Base-by-base conservation (phyloP, 345 rosid genomes). In the Corchorus olitorius region DNA sequence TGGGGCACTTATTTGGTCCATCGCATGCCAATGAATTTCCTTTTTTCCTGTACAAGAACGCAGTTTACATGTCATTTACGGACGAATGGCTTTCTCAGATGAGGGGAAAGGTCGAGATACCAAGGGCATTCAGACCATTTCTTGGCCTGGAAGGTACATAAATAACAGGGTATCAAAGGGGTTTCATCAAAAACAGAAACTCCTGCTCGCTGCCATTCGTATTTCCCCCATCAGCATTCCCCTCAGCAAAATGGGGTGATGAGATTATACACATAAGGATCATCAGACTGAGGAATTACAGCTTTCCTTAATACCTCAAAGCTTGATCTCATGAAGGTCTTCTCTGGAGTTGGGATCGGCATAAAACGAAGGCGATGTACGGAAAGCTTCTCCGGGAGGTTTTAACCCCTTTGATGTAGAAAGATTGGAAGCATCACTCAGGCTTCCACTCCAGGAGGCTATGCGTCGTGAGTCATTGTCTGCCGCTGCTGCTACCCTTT, bases 361-460 rank as follows among this genome's bases (percentile, higher is more conserved):
- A 41, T 50, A 39, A 1, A 83, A 58, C 12, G 85, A 83, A n/a
- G 83, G 73, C 76, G 83, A 70, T 77, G 68, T 70, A 80, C 81
- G 79, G 46, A 81, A 8, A 62, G 81, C 65, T 75, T 84, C 88
- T 37, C 85, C 82, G 22, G 74, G 78, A 64, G 86, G 81, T 83
- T 78, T 86, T 49, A 76, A 70, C 46, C 83, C 73, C 11, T 11
- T 52, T 67, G 75, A 34, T 3, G 34, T 37, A 37, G 62, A 71
- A 70, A 9, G 60, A 71, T 19, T 54, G 64, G 63, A n/a, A 54
- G 89, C 78, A 71, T 80, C 78, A 20, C 63, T 76, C 52, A 84
- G 77, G 82, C 87, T 86, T 54, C 95, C 93, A 41, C 78, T 58
- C 79, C 95, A 86, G 88, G 93, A 91, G 22, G 93, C 88, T 27